Evolutionary conservation across 2,329 filamentous ascomycete genomes (phyloP).

Genomic region (Ophiocordyceps sinensis): DNA sequence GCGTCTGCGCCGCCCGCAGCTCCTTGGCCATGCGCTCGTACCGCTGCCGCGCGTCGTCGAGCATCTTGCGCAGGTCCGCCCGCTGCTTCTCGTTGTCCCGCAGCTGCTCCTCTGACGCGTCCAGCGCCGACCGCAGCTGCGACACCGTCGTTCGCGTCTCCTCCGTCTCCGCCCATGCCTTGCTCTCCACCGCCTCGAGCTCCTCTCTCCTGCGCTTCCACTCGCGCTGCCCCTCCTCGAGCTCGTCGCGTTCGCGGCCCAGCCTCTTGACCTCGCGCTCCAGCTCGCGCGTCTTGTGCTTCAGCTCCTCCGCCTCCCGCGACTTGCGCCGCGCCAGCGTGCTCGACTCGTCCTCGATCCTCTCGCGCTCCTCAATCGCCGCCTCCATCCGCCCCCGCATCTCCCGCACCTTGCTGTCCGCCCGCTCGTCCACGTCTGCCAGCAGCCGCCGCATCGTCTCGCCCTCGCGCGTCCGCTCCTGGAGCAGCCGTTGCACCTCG

Average conservation of each 20-base stretch:
- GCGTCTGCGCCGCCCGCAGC: constrained; percentile 36
- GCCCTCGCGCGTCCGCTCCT: constrained; percentile 77
- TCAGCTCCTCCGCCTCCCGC: constrained; percentile 77
- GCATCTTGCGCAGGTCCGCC: constrained; percentile 54
- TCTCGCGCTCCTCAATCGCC: constrained; percentile 85
- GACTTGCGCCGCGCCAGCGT: constrained; percentile 61
- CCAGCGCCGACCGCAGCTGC: constrained; percentile 64
- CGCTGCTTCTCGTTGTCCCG: constrained; percentile 75
- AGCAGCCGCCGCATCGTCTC: constrained; percentile 90
- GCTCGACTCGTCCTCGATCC: constrained; percentile 79
- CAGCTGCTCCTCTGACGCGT: constrained; percentile 75
- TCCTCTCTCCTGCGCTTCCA: constrained; percentile 62
- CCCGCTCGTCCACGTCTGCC: constrained; percentile 69
- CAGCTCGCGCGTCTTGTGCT: constrained; percentile 61
- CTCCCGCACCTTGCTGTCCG: constrained; percentile 71
- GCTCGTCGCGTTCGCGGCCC: constrained; percentile 61
- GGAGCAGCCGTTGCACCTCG: constrained; percentile 74
- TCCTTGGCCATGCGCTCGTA: constrained; percentile 70
- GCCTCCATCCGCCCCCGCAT: constrained; percentile 81
- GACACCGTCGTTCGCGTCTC: constrained; percentile 67
- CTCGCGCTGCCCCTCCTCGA: constrained; percentile 59
- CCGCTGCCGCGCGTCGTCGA: constrained; percentile 64
- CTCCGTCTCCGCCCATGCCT: constrained; percentile 55
- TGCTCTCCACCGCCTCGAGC: constrained; percentile 55
- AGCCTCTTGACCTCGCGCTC: constrained; percentile 63